Percentiles rank a stretch among this genome's conserved stretches.
These are phyloP conservation scores for Blyttiomyces sp. DNA, from an alignment of 371 early-diverging fungal genomes.

Conservation along the genomic window DNA sequence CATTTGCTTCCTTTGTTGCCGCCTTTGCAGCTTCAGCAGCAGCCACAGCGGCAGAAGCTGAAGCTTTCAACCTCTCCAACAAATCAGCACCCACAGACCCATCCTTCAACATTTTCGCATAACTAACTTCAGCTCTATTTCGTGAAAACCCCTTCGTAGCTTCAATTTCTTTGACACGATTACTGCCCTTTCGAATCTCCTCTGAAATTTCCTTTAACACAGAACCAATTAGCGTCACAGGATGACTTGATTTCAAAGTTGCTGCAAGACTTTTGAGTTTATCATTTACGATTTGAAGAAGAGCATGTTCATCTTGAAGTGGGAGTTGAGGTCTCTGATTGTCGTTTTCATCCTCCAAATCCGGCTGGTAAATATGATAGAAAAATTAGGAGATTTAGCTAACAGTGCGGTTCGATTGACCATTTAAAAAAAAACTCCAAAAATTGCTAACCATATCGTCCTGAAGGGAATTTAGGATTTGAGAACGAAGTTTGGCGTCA, in stretches of 20 bases:
- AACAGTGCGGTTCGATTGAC: too few relatives aligned
- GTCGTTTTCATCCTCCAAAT: not conserved
- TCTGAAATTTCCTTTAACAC: not conserved
- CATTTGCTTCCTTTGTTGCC: slow-evolving; percentile 1
- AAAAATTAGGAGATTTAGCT: too few relatives aligned
- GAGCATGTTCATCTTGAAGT: not conserved
- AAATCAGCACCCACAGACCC: not conserved
- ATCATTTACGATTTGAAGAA: slow-evolving; percentile 1
- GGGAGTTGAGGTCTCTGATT: not conserved
- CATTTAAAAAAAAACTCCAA: not conserved
- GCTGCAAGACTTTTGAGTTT: not conserved
- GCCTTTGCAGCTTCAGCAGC: not conserved
- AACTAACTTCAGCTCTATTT: slow-evolving; percentile 19
- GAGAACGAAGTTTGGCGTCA: not conserved
- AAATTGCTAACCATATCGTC: not conserved
- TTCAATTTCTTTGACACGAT: not conserved
- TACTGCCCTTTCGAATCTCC: not conserved
- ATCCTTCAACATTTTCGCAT: not conserved
- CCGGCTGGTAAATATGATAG: not conserved
- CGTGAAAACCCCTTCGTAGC: not conserved
- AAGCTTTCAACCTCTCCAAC: not conserved
- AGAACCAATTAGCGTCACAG: not conserved
- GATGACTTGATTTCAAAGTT: not conserved
- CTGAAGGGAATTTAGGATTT: not conserved
- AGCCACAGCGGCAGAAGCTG: not conserved